Base-by-base conservation (phyloP, 306 rosid genomes). In the Lupinus albus region DNA sequence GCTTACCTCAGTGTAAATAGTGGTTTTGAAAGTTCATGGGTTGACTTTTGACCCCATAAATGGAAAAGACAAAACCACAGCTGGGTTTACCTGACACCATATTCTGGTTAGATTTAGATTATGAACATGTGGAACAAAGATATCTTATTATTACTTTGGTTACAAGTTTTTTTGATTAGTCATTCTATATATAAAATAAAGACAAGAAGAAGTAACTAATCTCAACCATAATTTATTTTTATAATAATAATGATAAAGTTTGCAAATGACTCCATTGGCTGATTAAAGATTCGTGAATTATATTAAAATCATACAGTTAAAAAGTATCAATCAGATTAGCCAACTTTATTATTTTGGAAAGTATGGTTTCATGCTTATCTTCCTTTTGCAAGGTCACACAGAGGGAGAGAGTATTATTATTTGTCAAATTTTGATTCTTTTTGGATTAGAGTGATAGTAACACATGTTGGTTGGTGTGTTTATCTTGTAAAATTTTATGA, bases 51-150 rank as follows among this genome's bases (percentile, higher is more conserved):
- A 77, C 76, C 75, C 76, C 75, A 44, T 44, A 4, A 45, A 38
- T 9, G 12, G 44, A 69, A 61, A 48, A 41, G 79, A 83, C 80
- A 62, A 77, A 75, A 69, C 39, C 54, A 41, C 30, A 55, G 11
- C 57, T 64, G 61, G 75, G 86, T 88, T 81, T 93, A 86, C 91
- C 52, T 32, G 18, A 64, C 80, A 11, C 64, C 33, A 10, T 61
- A 11, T 11, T 14, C 4, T 50, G 47, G 50, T 61, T 82, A 59
- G 50, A 48, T 78, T 55, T 49, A 25, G 0, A 25, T 25, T 25
- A 25, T 53, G 55, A 35, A 58, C 92, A 73, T 80, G 82, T 79
- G 77, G 75, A 53, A 60, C 63, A 47, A n/a, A 12, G 39, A 48
- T 68, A 32, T 54, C 39, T 44, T 10, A 13, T 6, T 1, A 21